Evolutionary conservation across 352 stramenopile species (phyloP), one percentile per base, ranked within the genome.

Genomic region (Thalassiosira mediterranea): DNA sequence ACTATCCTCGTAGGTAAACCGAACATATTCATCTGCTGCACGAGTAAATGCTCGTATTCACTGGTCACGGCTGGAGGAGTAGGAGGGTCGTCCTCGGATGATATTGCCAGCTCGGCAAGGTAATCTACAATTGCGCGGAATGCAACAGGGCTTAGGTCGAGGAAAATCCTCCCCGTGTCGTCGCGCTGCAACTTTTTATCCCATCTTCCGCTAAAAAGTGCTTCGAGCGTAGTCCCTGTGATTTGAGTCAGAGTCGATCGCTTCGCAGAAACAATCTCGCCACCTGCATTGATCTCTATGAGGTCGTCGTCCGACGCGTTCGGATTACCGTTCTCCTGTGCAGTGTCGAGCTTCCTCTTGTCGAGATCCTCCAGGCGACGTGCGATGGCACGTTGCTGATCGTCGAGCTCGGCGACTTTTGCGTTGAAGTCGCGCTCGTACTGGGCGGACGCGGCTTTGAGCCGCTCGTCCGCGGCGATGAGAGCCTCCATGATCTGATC

Each of bases 171-270:
- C 17, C 53, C 53, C 1, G 25, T 42, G 17, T 5, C n/a, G 49
- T 74, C 64, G 19, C 44, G 13, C 1, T 34, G 23, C 10, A 74
- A 23, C 0, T 74, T 74, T 23, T 67, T 59, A 1, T 67, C 64
- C 52, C 54, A 66, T 25, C 38, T 21, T 3, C 64, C 64, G 38
- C 64, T 59, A 15, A 74, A 74, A 1, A 74, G 21, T 49, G 64
- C 51, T 25, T 57, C 64, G 3, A 74, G 32, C 11, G 40, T 66
- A 3, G 34, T 67, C 0, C 53, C 64, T 38, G 56, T 15, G 0
- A 67, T 0, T 21, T 66, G 52, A 17, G 15, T 53, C 3, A 74
- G 19, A n/a, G 40, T 59, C 3, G 5, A n/a, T 1, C 64, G 37
- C 26, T 28, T 58, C 0, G 42, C 52, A 23, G 53, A 3, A 25